phyloP scores from a whole-genome alignment of 2,329 filamentous ascomycete species.

The Fusarium pininemorale region DNA sequence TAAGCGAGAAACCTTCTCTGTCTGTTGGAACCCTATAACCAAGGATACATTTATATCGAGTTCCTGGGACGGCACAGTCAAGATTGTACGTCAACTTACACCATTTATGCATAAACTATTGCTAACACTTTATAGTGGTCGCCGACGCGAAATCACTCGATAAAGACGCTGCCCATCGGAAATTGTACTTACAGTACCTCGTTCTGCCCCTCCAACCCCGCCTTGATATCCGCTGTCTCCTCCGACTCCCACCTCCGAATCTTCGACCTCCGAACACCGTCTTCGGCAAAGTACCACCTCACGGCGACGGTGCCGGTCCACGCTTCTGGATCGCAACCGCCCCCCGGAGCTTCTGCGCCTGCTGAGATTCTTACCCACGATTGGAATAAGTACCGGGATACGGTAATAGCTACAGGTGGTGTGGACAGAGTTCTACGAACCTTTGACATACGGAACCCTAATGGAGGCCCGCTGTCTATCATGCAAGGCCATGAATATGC shows the following conservation, averaged over 20 bases:
- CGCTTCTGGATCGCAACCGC: constrained; percentile 62
- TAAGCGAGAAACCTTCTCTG: constrained; percentile 89
- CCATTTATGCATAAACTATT: neutral
- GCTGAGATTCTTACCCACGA: constrained; percentile 92
- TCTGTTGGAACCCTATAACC: constrained; percentile 89
- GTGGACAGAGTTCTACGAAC: constrained; percentile 89
- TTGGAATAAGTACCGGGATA: constrained; percentile 97
- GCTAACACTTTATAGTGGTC: constrained; percentile 71
- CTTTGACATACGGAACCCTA: constrained; percentile 86
- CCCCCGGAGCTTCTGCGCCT: constrained; percentile 60
- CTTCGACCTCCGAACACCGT: constrained; percentile 89
- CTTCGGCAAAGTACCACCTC: constrained; percentile 87
- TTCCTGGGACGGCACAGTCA: constrained; percentile 96
- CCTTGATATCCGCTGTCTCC: constrained; percentile 85
- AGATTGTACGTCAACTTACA: constrained; percentile 65
- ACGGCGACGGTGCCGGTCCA: constrained; percentile 86
- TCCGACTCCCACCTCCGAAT: constrained; percentile 89
- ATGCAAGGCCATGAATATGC: constrained; percentile 92
- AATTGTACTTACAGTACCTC: constrained; percentile 94
- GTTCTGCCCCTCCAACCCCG: constrained; percentile 88
- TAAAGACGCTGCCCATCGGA: constrained; percentile 89
- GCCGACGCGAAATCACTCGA: constrained; percentile 75
- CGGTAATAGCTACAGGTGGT: constrained; percentile 84
- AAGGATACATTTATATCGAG: constrained; percentile 92
- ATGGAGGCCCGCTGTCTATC: constrained; percentile 75